These are phyloP conservation scores for Crucihimalaya himalaica DNA, from an alignment of 345 rosid genomes.

Conservation along the genomic window DNA sequence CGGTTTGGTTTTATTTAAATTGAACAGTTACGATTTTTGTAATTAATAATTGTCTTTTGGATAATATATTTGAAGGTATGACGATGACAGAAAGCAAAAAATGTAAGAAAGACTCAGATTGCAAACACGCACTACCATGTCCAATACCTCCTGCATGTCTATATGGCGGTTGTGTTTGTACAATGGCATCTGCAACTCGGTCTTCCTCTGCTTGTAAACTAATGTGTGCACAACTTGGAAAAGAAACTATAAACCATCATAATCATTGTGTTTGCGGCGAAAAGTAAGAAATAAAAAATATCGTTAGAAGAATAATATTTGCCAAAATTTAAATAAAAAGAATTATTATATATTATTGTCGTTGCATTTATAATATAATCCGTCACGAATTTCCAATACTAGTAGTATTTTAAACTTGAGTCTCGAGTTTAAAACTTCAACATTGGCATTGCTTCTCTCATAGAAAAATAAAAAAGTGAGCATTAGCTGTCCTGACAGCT, in stretches of 20 bases:
- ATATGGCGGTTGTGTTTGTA: conserved; percentile 21
- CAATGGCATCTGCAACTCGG: neutral
- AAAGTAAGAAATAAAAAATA: neutral
- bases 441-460: too few relatives aligned
- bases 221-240: neutral
- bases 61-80: conserved; percentile 5
- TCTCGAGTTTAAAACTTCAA: too few relatives aligned
- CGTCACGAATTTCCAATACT: too few relatives aligned
- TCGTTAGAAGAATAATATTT: too few relatives aligned
- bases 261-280: neutral
- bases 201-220: neutral
- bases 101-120: conserved; percentile 4
- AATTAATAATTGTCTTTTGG: neutral
- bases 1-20: neutral
- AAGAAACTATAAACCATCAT: neutral
- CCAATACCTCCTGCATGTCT: conserved; percentile 14
- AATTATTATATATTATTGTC: too few relatives aligned
- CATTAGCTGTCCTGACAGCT: too few relatives aligned
- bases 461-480: too few relatives aligned
- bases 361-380: too few relatives aligned
- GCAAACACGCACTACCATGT: conserved; percentile 1
- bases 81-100: conserved; percentile 15
- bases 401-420: too few relatives aligned
- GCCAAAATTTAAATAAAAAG: too few relatives aligned
- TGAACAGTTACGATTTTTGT: neutral